Percentiles rank a stretch among this genome's conserved stretches.
These are phyloP conservation scores for Monosporascus sp. DNA, from an alignment of 2,329 filamentous ascomycete genomes.

Conservation along the genomic window DNA sequence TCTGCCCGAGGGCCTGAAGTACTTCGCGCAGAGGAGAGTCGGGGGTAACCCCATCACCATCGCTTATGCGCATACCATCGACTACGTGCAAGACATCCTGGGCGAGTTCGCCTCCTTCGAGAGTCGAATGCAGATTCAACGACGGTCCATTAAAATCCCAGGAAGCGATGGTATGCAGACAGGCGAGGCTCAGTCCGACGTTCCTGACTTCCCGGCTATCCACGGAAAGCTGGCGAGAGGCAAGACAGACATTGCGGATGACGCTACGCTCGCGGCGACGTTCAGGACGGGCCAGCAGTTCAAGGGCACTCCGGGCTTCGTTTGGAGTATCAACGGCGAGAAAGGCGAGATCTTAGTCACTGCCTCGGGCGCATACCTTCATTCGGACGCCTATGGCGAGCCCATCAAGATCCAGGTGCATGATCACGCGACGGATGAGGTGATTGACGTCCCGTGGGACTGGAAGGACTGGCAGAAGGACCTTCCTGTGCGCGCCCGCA, in stretches of 20 bases:
- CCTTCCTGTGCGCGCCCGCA: slow-evolving; percentile 38
- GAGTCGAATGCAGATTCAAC: slow-evolving; percentile 40
- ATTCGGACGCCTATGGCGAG: slow-evolving; percentile 30
- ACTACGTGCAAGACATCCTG: slow-evolving; percentile 39
- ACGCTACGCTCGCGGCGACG: slow-evolving; percentile 38
- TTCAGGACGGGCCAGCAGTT: slow-evolving; percentile 46
- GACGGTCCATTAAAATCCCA: slow-evolving; percentile 32
- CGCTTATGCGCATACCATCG: slow-evolving; percentile 29
- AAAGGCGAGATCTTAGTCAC: slow-evolving; percentile 44
- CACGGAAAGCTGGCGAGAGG: slow-evolving; percentile 31
- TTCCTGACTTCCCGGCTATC: slow-evolving; percentile 39
- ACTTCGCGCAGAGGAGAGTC: slow-evolving; percentile 43
- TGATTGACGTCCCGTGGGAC: slow-evolving; percentile 38
- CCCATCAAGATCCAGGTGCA: slow-evolving; percentile 46
- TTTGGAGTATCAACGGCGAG: slow-evolving; percentile 49
- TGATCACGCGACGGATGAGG: slow-evolving; percentile 40
- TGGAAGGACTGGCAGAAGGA: slow-evolving; percentile 44
- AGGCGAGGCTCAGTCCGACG: slow-evolving; percentile 31
- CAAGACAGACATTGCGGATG: slow-evolving; percentile 18
- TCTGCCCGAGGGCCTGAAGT: slow-evolving; percentile 33
- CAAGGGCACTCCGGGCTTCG: slow-evolving; percentile 37
- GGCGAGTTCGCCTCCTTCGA: slow-evolving; percentile 38
- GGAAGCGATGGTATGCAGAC: slow-evolving; percentile 26
- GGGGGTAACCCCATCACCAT: slow-evolving; percentile 20
- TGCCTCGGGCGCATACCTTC: slow-evolving; percentile 18